Base-by-base conservation (phyloP, 768 basidiomycete genomes). In the Tulasnella sp. region DNA sequence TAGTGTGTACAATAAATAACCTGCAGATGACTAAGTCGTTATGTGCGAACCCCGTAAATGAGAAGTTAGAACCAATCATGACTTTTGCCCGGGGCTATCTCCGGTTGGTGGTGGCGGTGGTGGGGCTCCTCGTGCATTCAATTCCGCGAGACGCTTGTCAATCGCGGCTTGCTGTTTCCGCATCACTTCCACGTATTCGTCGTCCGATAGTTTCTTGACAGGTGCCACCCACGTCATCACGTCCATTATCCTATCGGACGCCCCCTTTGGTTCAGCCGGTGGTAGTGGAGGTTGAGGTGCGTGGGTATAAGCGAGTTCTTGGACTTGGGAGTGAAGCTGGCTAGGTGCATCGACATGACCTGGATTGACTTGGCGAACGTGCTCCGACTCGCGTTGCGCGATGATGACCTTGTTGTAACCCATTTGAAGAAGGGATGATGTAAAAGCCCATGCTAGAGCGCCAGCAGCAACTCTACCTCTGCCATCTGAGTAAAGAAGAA, bases 121-220 rank as follows among this genome's bases (percentile, higher is more conserved):
- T 40, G 7, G 70, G 32, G 18, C 40, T 6, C 75, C 75, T 55
- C 55, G 82, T 73, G 84, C 84, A 18, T 86, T 42, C 80, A 88
- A 82, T 29, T 80, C 80, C 80, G 91, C 90, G 4, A 94, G 85
- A 89, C 88, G 73, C 84, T 85, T 83, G 84, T 85, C 79, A 90
- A 92, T 85, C 11, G 83, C 83, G 5, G 89, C 88, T 80, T 92
- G 86, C 70, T 90, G 87, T 74, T 84, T 85, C 82, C 87, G 90
- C 82, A 95, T 82, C 79, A 87, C 88, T 39, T 83, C 82, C 74
- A 94, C 80, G 80, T 93, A 93, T 79, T 92, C 91, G 71, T 94
- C 91, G 80, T 95, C 90, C 7, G 92, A 87, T 4, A 95, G 82
- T 73, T 85, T 87, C 44, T 84, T 85, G 29, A 93, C 82, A 0